Conservation (phyloP, 2,329 filamentous ascomycete genomes). For the Trichoderma pleuroti region DNA sequence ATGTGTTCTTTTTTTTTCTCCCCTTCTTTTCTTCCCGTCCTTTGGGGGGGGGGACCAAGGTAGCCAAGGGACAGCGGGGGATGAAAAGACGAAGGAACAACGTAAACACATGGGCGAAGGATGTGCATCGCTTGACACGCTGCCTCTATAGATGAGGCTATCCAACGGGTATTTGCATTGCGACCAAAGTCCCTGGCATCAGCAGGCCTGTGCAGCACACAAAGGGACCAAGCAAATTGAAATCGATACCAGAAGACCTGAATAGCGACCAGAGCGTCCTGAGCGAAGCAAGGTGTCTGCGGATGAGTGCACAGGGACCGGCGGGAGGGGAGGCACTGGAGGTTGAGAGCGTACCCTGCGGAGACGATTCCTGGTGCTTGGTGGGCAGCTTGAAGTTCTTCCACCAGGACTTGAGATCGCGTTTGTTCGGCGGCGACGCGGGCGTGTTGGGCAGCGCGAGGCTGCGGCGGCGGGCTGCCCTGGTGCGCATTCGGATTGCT, state of each 20-base stretch:
- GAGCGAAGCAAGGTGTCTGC: constrained; percentile 13
- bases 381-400: constrained; percentile 79
- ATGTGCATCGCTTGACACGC: constrained; percentile 17
- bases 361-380: constrained; percentile 51
- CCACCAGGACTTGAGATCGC: constrained; percentile 95
- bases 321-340: neutral
- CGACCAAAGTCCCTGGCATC: constrained; percentile 7
- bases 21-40: neutral
- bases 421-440: constrained; percentile 74
- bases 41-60: neutral
- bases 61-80: neutral
- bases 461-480: constrained; percentile 30
- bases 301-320: neutral
- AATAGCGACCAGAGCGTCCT: constrained; percentile 11
- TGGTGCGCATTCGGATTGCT: constrained; percentile 33
- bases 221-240: constrained; percentile 9
- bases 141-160: neutral
- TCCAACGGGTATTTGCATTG: neutral
- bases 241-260: constrained; percentile 15
- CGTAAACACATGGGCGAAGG: neutral
- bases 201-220: constrained; percentile 7
- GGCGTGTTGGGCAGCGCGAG: constrained; percentile 37
- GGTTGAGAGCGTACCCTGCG: constrained; percentile 39
- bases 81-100: neutral
- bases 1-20: neutral